phyloP scores from a whole-genome alignment of 345 rosid species.

The Ceriops decandra region DNA sequence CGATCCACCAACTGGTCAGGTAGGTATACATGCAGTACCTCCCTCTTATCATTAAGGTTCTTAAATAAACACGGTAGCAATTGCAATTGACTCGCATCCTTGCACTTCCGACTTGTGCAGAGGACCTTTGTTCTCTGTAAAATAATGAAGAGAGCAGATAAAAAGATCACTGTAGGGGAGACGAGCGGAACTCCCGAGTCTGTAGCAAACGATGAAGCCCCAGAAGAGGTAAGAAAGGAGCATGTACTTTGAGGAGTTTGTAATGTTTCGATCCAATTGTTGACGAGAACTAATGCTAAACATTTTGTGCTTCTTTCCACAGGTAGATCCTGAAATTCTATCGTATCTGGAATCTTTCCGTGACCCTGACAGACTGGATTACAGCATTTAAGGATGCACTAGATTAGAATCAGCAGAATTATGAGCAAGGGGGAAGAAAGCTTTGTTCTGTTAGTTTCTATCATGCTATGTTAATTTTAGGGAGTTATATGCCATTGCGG shows the following conservation, averaged over 20 bases:
- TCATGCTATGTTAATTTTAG: too few relatives aligned
- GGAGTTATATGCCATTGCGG: too few relatives aligned
- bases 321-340: neutral
- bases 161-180: neutral
- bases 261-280: neutral
- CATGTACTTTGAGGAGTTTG: neutral
- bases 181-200: neutral
- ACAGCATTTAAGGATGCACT: too few relatives aligned
- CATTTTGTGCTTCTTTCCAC: slow-evolving; percentile 6
- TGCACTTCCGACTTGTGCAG: neutral
- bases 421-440: too few relatives aligned
- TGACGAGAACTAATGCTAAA: neutral
- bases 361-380: too few relatives aligned
- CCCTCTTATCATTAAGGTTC: too few relatives aligned
- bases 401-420: too few relatives aligned
- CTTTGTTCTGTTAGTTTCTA: too few relatives aligned
- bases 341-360: too few relatives aligned
- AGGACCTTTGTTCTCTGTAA: neutral
- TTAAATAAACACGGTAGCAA: too few relatives aligned
- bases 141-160: neutral
- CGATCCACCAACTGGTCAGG: too few relatives aligned
- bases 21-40: too few relatives aligned
- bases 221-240: neutral
- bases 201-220: neutral
- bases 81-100: neutral